These are phyloP conservation scores for Senna tora DNA, from an alignment of 306 rosid genomes.

Conservation along the genomic window DNA sequence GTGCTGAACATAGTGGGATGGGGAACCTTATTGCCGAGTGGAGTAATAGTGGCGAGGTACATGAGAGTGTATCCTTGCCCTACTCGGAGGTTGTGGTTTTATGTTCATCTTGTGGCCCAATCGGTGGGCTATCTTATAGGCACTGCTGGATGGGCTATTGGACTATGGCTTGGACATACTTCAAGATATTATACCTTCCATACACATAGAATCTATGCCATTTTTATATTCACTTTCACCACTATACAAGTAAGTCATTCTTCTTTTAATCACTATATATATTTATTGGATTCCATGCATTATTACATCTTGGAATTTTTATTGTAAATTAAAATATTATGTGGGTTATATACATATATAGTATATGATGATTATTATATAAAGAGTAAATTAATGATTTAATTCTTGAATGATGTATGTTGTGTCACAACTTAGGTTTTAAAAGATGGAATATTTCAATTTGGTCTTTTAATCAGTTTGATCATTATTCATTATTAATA, in stretches of 20 bases:
- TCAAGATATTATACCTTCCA: conserved; percentile 60
- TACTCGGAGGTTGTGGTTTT: conserved; percentile 13
- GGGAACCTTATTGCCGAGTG: conserved; percentile 75
- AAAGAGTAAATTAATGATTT: too few species aligned
- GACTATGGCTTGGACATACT: conserved; percentile 71
- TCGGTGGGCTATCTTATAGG: conserved; percentile 58
- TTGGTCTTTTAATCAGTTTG: too few species aligned
- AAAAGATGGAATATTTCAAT: too few species aligned
- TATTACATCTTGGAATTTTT: too few species aligned
- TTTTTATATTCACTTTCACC: conserved; percentile 63
- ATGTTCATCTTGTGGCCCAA: conserved; percentile 52
- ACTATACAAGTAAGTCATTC: conserved; percentile 62
- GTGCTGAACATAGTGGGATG: conserved; percentile 77
- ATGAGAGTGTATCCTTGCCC: conserved; percentile 44
- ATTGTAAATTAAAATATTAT: too few species aligned
- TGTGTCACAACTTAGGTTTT: too few species aligned
- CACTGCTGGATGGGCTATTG: conserved; percentile 63
- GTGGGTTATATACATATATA: too few species aligned
- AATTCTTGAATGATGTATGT: too few species aligned
- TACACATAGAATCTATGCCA: conserved; percentile 58
- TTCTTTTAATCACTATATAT: too few species aligned
- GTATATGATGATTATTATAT: too few species aligned
- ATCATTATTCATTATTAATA: too few species aligned
- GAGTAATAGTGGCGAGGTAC: conserved; percentile 72
- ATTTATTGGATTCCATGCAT: too few species aligned